Conservation (phyloP, 768 basidiomycete genomes). For the Phanerochaete carnosa region DNA sequence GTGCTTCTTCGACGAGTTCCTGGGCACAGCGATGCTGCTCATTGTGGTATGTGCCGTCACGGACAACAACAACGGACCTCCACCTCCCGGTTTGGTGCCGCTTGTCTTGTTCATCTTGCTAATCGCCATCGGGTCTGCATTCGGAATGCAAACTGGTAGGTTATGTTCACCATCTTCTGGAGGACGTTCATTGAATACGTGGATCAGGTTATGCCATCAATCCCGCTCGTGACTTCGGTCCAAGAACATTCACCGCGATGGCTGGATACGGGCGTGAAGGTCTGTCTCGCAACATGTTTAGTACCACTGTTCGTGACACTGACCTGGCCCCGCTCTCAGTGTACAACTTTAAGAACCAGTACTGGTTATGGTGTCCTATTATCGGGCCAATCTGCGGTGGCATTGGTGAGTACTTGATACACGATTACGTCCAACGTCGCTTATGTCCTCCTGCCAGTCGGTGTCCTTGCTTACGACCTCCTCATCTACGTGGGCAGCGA, state of each 20-base stretch:
- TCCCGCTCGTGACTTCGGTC: constrained; percentile 72
- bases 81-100: constrained; percentile 49
- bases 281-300: background rate
- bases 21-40: constrained; percentile 52
- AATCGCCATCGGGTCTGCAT: constrained; percentile 50
- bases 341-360: constrained; percentile 44
- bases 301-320: constrained; percentile 24
- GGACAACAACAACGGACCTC: constrained; percentile 50
- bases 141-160: constrained; percentile 57
- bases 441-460: constrained; percentile 23
- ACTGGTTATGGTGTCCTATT: constrained; percentile 72
- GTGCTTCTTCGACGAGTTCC: constrained; percentile 50
- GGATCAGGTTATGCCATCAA: constrained; percentile 55
- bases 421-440: background rate
- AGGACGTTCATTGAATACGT: background rate
- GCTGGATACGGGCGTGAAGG: constrained; percentile 58
- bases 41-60: constrained; percentile 49
- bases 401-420: constrained; percentile 24
- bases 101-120: constrained; percentile 52
- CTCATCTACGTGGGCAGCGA: constrained; percentile 56
- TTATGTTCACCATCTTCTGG: background rate
- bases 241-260: constrained; percentile 65
- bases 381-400: constrained; percentile 58
- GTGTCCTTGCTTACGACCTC: constrained; percentile 53
- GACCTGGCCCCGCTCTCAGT: background rate